phyloP scores from a whole-genome alignment of 495 filamentous ascomycete genomes.

The Lepidopterella palustris region DNA sequence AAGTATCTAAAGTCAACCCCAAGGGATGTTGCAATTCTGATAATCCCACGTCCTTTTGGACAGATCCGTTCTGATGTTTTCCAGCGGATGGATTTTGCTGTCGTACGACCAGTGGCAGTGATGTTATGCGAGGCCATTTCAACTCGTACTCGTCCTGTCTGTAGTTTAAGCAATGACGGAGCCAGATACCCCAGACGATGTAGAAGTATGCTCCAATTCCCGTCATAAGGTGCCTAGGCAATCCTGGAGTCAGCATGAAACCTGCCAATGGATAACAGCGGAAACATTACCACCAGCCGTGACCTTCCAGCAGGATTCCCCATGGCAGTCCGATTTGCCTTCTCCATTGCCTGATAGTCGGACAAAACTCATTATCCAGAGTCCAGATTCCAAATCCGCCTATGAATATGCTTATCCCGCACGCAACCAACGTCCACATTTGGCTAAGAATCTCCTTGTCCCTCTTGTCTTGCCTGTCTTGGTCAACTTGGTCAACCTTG shows the following conservation, averaged over 20 bases:
- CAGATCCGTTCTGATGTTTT: background rate
- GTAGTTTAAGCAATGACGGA: slow-evolving; percentile 71
- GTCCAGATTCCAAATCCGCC: slow-evolving; percentile 83
- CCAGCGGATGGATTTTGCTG: background rate
- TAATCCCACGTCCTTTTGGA: slow-evolving; percentile 1
- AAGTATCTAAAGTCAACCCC: background rate
- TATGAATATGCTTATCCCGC: slow-evolving; percentile 69
- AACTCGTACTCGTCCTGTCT: slow-evolving; percentile 70
- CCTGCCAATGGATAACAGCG: slow-evolving; percentile 5
- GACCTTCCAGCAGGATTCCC: slow-evolving; percentile 84
- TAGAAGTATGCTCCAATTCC: slow-evolving; percentile 71
- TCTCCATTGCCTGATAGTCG: slow-evolving; percentile 61
- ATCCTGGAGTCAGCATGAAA: slow-evolving; percentile 8
- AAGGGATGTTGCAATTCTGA: background rate
- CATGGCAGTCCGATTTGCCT: slow-evolving; percentile 74
- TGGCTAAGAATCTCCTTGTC: slow-evolving; percentile 55
- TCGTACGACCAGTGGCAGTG: slow-evolving; percentile 59
- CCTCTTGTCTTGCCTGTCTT: slow-evolving; percentile 45
- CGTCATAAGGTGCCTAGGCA: slow-evolving; percentile 58
- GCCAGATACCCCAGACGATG: slow-evolving; percentile 81
- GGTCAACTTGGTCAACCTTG: slow-evolving; percentile 19
- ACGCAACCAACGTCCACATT: slow-evolving; percentile 71
- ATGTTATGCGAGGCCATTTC: slow-evolving; percentile 61
- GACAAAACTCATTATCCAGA: slow-evolving; percentile 78
- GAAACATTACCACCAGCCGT: slow-evolving; percentile 91